These are phyloP conservation scores for Quercus wislizeni DNA, from an alignment of 306 rosid species.

Conservation along the genomic window DNA sequence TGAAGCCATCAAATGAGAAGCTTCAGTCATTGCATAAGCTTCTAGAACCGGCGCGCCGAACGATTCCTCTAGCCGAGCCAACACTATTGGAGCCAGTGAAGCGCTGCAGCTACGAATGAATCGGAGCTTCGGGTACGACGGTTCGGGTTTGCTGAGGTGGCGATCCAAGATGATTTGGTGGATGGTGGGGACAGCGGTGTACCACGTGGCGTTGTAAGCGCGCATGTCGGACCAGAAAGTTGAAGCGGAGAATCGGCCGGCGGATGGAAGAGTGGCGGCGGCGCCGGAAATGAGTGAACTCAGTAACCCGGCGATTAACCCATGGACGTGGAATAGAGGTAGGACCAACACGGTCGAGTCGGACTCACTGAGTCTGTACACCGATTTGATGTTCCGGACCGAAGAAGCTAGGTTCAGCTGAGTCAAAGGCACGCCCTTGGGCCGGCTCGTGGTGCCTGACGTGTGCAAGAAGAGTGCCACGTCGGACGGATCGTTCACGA, in stretches of 20 bases:
- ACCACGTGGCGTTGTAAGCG: constrained; percentile 74
- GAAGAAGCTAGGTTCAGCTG: constrained; percentile 81
- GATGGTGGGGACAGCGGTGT: constrained; percentile 93
- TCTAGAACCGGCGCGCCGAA: constrained; percentile 88
- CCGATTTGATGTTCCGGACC: constrained; percentile 64
- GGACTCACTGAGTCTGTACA: constrained; percentile 65
- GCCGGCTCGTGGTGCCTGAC: constrained; percentile 94
- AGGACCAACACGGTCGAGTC: constrained; percentile 85
- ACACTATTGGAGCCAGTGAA: constrained; percentile 69
- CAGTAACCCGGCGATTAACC: constrained; percentile 64
- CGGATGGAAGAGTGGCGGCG: constrained; percentile 60
- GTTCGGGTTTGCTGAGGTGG: constrained; percentile 56
- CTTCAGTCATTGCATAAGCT: constrained; percentile 96
- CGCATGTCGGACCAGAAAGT: constrained; percentile 86
- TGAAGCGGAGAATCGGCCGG: constrained; percentile 91
- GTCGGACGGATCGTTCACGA: constrained; percentile 63
- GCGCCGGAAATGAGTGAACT: constrained; percentile 71
- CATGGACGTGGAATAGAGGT: constrained; percentile 95
- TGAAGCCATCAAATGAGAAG: constrained; percentile 75
- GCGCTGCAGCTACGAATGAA: constrained; percentile 92
- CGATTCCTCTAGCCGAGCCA: constrained; percentile 57
- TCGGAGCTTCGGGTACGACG: constrained; percentile 68
- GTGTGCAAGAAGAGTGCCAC: constrained; percentile 96
- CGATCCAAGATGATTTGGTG: constrained; percentile 91
- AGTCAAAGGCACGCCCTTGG: constrained; percentile 85